Conservation (phyloP, 768 basidiomycete genomes). For the Russula emetica region DNA sequence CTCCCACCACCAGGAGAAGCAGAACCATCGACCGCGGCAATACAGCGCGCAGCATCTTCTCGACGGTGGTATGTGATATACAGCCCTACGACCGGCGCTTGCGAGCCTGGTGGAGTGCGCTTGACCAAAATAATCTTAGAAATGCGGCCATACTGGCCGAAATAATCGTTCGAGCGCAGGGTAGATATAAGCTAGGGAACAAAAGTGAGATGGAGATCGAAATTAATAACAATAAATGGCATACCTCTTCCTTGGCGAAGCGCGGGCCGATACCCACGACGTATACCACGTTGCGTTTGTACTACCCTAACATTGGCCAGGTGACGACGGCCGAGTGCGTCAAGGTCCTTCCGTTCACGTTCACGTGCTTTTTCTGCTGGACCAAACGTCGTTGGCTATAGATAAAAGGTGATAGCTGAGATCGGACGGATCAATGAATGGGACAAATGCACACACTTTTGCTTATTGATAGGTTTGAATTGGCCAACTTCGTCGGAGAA, state of each 20-base stretch:
- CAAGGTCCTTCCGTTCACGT: conserved; percentile 93
- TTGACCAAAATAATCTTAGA: conserved; percentile 92
- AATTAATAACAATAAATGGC: conserved; percentile 30
- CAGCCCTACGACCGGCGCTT: conserved; percentile 77
- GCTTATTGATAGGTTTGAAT: conserved; percentile 90
- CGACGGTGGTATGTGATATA: conserved; percentile 95
- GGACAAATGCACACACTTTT: conserved; percentile 68
- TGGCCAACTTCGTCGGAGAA: conserved; percentile 92
- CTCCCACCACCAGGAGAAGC: conserved; percentile 85
- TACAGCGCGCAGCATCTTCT: conserved; percentile 92
- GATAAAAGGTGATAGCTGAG: conserved; percentile 11
- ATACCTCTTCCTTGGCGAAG: conserved; percentile 94
- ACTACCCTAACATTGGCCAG: conserved; percentile 94
- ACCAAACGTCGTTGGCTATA: conserved; percentile 88
- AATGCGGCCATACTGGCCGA: conserved; percentile 98
- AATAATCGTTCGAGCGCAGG: conserved; percentile 91
- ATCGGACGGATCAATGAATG: conserved; percentile 4
- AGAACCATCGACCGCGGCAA: conserved; percentile 88
- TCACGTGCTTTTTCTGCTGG: conserved; percentile 94
- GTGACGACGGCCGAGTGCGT: conserved; percentile 75
- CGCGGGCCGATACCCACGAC: conserved; percentile 92
- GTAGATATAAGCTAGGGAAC: conserved; percentile 74
- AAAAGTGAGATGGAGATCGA: conserved; percentile 23
- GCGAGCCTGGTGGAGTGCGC: conserved; percentile 70
- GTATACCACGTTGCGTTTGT: conserved; percentile 92